Conservation (phyloP, 163 green algal species). For the Volvox carteri region DNA sequence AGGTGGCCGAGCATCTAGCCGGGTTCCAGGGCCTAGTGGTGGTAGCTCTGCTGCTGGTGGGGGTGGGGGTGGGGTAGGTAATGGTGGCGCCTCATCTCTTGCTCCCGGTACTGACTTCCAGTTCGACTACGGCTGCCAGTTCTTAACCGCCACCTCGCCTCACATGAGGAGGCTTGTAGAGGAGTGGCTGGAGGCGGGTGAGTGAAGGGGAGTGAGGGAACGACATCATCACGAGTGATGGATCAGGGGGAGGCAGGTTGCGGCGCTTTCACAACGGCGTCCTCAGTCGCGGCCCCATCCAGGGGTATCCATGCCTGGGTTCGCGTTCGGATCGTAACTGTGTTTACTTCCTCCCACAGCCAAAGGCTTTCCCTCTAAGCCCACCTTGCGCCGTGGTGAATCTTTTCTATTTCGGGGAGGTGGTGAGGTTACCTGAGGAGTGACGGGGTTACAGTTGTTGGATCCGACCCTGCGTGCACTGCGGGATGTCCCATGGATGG, state of each 20-base stretch:
- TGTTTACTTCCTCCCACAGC: too few species aligned
- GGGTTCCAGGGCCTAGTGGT: not conserved
- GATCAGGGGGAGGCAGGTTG: not conserved
- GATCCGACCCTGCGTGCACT: too few species aligned
- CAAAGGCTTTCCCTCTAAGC: too few species aligned
- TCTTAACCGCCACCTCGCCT: not conserved
- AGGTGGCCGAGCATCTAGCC: conserved; percentile 34
- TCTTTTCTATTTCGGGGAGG: too few species aligned
- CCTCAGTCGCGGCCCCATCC: too few species aligned
- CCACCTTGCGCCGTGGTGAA: too few species aligned
- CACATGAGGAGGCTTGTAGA: conserved; percentile 18
- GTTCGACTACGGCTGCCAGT: conserved; percentile 51
- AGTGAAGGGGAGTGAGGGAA: not conserved
- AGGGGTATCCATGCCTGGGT: too few species aligned
- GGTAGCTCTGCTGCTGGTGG: not conserved
- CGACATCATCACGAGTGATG: not conserved
- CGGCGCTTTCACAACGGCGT: not conserved
- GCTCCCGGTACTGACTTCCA: not conserved
- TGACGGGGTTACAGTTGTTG: too few species aligned
- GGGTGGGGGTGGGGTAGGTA: not conserved
- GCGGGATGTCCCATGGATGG: too few species aligned
- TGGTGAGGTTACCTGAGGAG: too few species aligned
- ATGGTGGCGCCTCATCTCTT: too few species aligned
- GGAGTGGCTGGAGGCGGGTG: conserved; percentile 23
- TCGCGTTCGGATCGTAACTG: too few species aligned